phyloP scores from a whole-genome alignment of 2,329 filamentous ascomycete species.

The Nemania abortiva region DNA sequence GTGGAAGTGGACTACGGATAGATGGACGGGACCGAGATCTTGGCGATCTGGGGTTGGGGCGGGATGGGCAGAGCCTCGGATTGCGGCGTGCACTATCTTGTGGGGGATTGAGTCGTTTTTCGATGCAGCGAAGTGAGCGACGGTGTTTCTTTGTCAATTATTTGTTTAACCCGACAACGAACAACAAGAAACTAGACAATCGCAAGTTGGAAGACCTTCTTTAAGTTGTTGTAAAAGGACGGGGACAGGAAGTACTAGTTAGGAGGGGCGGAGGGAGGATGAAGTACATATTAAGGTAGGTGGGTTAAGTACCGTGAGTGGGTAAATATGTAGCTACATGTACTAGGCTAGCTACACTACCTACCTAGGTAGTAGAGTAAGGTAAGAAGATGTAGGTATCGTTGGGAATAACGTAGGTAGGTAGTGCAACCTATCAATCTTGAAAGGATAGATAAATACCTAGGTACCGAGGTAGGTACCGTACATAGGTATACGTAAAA shows the following conservation, averaged over 20 bases:
- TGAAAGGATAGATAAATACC: not conserved
- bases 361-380: too few species aligned
- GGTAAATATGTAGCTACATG: too few species aligned
- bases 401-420: not conserved
- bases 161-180: not conserved
- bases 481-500: not conserved
- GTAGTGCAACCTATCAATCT: too few species aligned
- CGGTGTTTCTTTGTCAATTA: not conserved
- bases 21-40: conserved; percentile 8
- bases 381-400: not conserved
- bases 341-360: not conserved
- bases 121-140: not conserved
- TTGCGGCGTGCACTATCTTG: not conserved
- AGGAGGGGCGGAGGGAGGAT: not conserved
- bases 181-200: not conserved
- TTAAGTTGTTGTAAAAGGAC: not conserved
- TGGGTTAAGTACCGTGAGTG: not conserved
- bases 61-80: conserved; percentile 1
- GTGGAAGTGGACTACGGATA: not conserved
- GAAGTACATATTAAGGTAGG: not conserved
- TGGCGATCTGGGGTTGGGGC: conserved; percentile 19
- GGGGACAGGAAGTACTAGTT: not conserved
- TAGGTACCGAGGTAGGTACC: not conserved
- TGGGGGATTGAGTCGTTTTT: not conserved
- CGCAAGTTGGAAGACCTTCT: not conserved